Base-by-base conservation (phyloP, 2,329 filamentous ascomycete species). In the Sclerotinia borealis region DNA sequence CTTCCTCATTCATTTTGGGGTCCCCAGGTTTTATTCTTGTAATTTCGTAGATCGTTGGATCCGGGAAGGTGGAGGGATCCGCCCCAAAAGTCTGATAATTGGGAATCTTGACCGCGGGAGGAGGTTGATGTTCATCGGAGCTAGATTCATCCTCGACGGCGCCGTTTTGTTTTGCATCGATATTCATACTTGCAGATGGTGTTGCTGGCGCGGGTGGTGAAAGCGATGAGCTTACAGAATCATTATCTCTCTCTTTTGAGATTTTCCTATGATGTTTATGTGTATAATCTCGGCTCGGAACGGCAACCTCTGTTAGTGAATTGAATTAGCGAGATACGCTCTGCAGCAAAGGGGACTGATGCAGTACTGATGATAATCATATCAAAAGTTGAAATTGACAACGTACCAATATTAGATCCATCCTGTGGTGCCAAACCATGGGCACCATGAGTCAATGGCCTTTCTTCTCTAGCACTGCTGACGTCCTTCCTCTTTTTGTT, bases 11-110 rank as follows among this genome's bases (percentile, higher is more conserved):
- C 88, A 96, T 96, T 67, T 83, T 87, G 0, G 87, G 83, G 1
- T 59, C 56, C 8, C 60, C 41, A 19, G 60, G 60, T 27, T 84
- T 83, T 29, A 93, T 81, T 0, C 88, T 82, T 63, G 88, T 87
- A 67, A 99, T 97, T 74, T 99, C 90, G 79, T 99, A 99, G 56
- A 97, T 83, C 41, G 93, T 96, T 1, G 93, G 92, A 73, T 99
- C 95, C 25, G 85, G 85, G 72, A 93, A 96, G n/a, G 87, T 92
- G 31, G 92, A 90, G 0, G 93, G 93, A 73, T 98, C 92, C 45
- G 93, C 88, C 64, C 93, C 93, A 75, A 97, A 98, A 0, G 92
- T 93, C 76, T 96, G 91, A 64, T 93, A 89, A 52, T 73, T 68
- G 7, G 85, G 83, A 29, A 88, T 77, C 8, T 84, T 79, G n/a